phyloP scores from a whole-genome alignment of 2,329 filamentous ascomycete genomes.

The Xylaria sp. region DNA sequence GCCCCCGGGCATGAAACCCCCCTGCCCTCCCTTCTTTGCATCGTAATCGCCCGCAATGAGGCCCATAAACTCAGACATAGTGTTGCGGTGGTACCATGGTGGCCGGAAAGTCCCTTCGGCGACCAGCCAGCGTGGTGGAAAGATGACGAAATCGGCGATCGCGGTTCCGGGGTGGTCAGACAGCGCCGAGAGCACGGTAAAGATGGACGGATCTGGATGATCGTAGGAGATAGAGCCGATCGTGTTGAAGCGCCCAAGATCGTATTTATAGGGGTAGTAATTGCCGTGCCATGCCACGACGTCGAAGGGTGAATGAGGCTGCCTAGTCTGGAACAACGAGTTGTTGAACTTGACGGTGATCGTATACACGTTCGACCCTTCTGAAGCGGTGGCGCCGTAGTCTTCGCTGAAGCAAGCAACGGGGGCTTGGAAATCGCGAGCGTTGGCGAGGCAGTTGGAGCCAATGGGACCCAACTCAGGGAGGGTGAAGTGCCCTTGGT shows the following conservation, averaged over 20 bases:
- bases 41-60: constrained; percentile 56
- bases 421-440: constrained; percentile 69
- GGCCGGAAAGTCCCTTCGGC: constrained; percentile 65
- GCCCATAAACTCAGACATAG: constrained; percentile 60
- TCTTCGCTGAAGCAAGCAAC: constrained; percentile 65
- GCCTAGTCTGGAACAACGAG: constrained; percentile 63
- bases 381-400: constrained; percentile 42
- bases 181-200: constrained; percentile 64
- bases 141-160: constrained; percentile 66
- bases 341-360: constrained; percentile 67
- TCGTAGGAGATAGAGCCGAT: constrained; percentile 71
- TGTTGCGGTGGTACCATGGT: constrained; percentile 66
- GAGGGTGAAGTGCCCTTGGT: constrained; percentile 65
- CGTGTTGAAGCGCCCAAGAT: constrained; percentile 70
- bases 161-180: constrained; percentile 58
- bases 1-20: constrained; percentile 55
- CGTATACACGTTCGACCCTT: constrained; percentile 46
- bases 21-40: constrained; percentile 54
- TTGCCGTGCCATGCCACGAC: constrained; percentile 75
- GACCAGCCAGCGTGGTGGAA: constrained; percentile 66
- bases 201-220: constrained; percentile 72
- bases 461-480: constrained; percentile 68
- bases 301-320: constrained; percentile 70
- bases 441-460: constrained; percentile 66
- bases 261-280: constrained; percentile 75